Conservation (phyloP, 2,329 filamentous ascomycete genomes). For the Thielaviopsis euricoi region DNA sequence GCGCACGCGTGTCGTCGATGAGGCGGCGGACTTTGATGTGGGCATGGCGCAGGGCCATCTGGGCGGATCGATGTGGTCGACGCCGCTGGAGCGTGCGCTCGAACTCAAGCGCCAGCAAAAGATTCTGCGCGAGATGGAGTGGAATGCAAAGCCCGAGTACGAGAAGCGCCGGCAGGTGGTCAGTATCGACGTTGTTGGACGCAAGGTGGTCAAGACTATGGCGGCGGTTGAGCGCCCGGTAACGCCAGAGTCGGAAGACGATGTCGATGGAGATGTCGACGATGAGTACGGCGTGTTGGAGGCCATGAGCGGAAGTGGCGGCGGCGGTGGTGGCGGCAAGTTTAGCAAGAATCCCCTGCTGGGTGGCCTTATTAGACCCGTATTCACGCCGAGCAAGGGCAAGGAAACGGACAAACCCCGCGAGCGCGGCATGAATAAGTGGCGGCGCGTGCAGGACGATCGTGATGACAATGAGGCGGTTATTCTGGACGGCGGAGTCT, state of each 20-base stretch:
- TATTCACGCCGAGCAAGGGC: constrained; percentile 32
- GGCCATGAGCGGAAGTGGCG: constrained; percentile 8
- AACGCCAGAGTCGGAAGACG: constrained; percentile 32
- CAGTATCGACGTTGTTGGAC: constrained; percentile 65
- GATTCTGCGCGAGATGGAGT: constrained; percentile 68
- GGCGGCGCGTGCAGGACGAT: constrained; percentile 46
- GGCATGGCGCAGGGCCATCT: constrained; percentile 24
- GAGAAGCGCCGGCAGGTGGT: constrained; percentile 76
- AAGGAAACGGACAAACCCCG: constrained; percentile 26
- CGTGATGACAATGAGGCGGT: constrained; percentile 40
- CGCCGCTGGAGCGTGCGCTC: constrained; percentile 61
- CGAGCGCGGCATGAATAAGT: constrained; percentile 23
- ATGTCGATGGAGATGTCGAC: constrained; percentile 20
- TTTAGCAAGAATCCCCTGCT: constrained; percentile 56
- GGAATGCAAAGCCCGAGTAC: constrained; percentile 70
- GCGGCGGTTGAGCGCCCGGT: constrained; percentile 41
- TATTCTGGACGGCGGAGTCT: constrained; percentile 39
- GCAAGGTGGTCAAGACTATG: constrained; percentile 61
- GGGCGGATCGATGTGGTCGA: constrained; percentile 63
- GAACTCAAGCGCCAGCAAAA: constrained; percentile 79
- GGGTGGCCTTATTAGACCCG: constrained; percentile 47
- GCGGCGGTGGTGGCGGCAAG: constrained; percentile 30
- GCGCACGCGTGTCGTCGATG: constrained; percentile 71
- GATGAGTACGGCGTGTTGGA: constrained; percentile 15
- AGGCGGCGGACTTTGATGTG: constrained; percentile 51